A percentile compares a stretch with the other conserved stretches of the same genome.
Evolutionary conservation across 352 stramenopile species (phyloP).

Genomic region (Globisporangium recalcitrans): DNA sequence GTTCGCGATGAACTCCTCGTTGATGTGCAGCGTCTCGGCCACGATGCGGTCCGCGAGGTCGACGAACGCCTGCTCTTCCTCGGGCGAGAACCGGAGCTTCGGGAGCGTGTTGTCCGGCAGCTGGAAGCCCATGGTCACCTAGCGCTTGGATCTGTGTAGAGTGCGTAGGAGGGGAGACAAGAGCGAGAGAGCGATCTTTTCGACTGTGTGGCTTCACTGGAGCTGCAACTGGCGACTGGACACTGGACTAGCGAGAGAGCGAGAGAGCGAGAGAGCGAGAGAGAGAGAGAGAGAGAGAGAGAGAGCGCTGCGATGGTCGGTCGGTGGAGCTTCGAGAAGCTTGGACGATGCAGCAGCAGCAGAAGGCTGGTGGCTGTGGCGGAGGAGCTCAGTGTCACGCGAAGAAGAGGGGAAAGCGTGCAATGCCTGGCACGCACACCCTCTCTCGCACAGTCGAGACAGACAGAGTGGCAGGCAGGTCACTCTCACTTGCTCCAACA

Average conservation of each 20-base stretch:
- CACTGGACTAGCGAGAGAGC: neutral
- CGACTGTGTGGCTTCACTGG: neutral
- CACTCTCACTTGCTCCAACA: no score
- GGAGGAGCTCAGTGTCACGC: neutral
- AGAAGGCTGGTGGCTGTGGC: neutral
- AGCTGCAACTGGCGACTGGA: neutral
- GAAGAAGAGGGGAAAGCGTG: neutral
- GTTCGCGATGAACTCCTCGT: slow-evolving; percentile 43
- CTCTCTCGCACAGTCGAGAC: no score
- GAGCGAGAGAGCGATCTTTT: neutral
- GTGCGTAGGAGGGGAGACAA: neutral
- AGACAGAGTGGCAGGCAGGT: no score
- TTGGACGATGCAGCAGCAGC: neutral
- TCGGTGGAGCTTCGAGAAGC: neutral
- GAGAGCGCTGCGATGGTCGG: no score
- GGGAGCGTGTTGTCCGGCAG: slow-evolving; percentile 23
- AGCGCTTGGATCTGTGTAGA: neutral
- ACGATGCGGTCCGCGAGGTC: slow-evolving; percentile 50
- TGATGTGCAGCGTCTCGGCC: slow-evolving; percentile 46
- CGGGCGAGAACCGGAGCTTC: slow-evolving; percentile 27
- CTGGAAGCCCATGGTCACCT: slow-evolving; percentile 15
- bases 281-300: neutral
- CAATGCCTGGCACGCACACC: neutral
- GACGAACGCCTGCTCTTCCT: slow-evolving; percentile 31
- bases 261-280: neutral